A percentile compares a stretch with the other conserved stretches of the same genome.
These are phyloP conservation scores for Arthromyces matolae DNA, from an alignment of 768 basidiomycete species.

Conservation along the genomic window DNA sequence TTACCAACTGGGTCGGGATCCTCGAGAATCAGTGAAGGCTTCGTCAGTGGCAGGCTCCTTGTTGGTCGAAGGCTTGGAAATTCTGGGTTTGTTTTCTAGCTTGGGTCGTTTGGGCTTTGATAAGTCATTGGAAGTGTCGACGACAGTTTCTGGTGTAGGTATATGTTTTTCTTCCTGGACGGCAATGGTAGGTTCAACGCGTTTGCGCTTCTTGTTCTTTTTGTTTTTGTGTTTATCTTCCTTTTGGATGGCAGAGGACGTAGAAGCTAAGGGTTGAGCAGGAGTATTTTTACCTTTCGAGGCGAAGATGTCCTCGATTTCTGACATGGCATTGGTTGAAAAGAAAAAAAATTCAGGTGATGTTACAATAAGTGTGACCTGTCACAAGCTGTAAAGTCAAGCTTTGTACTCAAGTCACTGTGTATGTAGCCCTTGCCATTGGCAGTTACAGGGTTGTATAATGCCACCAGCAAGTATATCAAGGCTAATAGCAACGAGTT, in stretches of 20 bases:
- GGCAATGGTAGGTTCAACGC: constrained; percentile 12
- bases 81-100: constrained; percentile 13
- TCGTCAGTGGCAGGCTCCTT: constrained; percentile 36
- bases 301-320: constrained; percentile 86
- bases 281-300: constrained; percentile 38
- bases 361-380: constrained; percentile 11
- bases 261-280: constrained; percentile 21
- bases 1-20: constrained; percentile 62
- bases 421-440: too few relatives aligned
- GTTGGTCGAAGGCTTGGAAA: constrained; percentile 20
- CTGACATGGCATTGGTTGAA: constrained; percentile 48
- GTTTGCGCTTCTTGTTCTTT: constrained; percentile 35
- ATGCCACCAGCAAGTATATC: too few relatives aligned
- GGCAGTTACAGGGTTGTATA: too few relatives aligned
- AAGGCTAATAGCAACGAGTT: too few relatives aligned
- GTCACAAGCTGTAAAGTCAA: constrained; percentile 6
- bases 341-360: constrained; percentile 5
- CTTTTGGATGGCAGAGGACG: constrained; percentile 34
- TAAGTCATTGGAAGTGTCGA: constrained; percentile 53
- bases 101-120: constrained; percentile 37
- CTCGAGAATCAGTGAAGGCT: constrained; percentile 72
- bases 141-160: constrained; percentile 54
- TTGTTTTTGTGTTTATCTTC: constrained; percentile 45
- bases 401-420: too few relatives aligned
- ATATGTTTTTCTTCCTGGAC: too few relatives aligned